Base-by-base conservation (phyloP, 139 green algal species). In the Chlamydomonas sphaeroides region DNA sequence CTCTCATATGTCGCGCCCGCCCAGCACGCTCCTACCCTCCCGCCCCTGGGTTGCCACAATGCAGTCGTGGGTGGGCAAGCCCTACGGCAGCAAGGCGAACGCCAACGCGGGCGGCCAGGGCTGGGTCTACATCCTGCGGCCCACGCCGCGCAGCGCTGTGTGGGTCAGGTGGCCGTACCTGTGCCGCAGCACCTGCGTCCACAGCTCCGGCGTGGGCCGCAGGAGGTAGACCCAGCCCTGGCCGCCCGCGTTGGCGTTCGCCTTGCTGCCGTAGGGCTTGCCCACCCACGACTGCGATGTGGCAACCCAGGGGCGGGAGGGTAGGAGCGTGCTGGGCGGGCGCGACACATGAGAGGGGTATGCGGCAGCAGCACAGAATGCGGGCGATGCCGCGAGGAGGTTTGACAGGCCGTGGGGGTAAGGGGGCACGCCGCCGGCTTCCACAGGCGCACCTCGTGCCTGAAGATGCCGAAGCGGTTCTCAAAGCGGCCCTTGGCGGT, bases 131-230 rank as follows among this genome's bases (percentile, higher is more conserved):
- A 80, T 98, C 28, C 89, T 98, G 68, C 89, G 87, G 0, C 94
- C 94, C 39, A 98, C 94, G 3, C 90, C 95, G 1, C n/a, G n/a
- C n/a, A n/a, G n/a, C n/a, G n/a, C n/a, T n/a, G n/a, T n/a, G n/a
- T n/a, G n/a, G n/a, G n/a, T n/a, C n/a, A n/a, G n/a, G n/a, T n/a
- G n/a, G n/a, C n/a, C n/a, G n/a, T n/a, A 71, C 75, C 75, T 72
- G 85, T 98, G 95, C 2, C 84, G 77, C 56, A 98, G 89, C 38
- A 95, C 92, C 36, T 85, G 84, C 23, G 96, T 98, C 96, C 96
- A 99, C 1, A 99, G 92, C 88, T 98, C 96, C 1, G 95, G 90
- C 3, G 94, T 98, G 39, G 94, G 94, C 0, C 87, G 89, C 68
- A 98, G 89, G 28, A 98, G 82, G 68, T 94, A 91, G 21, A 98